Evolutionary conservation across 2,329 filamentous ascomycete species (phyloP).

Genomic region (Apiospora malaysiana): DNA sequence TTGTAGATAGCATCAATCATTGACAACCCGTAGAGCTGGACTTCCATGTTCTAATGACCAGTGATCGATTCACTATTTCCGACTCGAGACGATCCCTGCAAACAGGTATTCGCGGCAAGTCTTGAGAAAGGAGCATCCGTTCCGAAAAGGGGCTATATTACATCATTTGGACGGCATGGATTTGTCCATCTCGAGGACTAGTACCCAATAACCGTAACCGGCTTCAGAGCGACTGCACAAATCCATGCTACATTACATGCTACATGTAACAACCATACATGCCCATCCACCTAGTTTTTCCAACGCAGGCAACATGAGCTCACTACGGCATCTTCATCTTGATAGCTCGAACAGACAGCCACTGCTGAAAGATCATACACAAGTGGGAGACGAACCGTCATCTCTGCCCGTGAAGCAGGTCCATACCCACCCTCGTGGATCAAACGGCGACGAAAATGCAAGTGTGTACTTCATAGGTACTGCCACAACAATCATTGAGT

Average conservation of each 20-base stretch:
- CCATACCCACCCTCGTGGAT: conserved; percentile 33
- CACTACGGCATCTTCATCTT: conserved; percentile 34
- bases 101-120: neutral
- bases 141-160: conserved; percentile 24
- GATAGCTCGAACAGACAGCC: conserved; percentile 36
- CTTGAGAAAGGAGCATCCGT: neutral
- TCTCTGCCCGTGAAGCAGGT: conserved; percentile 33
- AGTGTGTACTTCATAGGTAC: conserved; percentile 61
- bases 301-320: conserved; percentile 28
- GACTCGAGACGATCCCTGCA: neutral
- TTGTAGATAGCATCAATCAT: neutral
- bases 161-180: conserved; percentile 27
- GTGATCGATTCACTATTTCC: neutral
- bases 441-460: conserved; percentile 42
- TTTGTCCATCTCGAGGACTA: neutral
- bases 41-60: neutral
- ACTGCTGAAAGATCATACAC: conserved; percentile 36
- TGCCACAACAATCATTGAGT: conserved; percentile 62
- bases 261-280: neutral
- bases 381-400: conserved; percentile 27
- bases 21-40: neutral
- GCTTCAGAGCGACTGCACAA: too few relatives aligned
- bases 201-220: neutral
- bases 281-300: conserved; percentile 22
- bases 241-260: too few relatives aligned